Percentiles rank a stretch among this genome's conserved stretches.
phyloP scores from a whole-genome alignment of 345 rosid genomes.

The Hibiscus tridactylites region DNA sequence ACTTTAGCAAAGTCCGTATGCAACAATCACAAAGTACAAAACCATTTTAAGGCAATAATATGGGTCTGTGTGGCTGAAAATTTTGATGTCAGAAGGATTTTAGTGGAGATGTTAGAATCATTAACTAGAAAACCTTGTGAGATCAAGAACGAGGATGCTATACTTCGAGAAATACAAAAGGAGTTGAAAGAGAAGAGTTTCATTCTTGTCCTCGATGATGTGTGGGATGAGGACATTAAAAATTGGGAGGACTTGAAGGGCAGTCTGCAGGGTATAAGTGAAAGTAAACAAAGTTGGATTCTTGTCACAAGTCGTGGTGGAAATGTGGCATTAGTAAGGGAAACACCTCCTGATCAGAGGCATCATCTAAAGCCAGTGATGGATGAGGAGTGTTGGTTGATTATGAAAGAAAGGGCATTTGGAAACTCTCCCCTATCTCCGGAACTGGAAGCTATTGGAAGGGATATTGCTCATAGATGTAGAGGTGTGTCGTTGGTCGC shows the following conservation, averaged over 20 bases:
- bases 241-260: slow-evolving; percentile 7
- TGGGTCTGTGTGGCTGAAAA: slow-evolving; percentile 12
- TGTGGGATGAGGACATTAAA: slow-evolving; percentile 1
- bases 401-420: slow-evolving; percentile 3
- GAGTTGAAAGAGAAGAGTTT: not conserved
- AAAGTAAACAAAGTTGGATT: not conserved
- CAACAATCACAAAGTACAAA: not conserved
- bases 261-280: not conserved
- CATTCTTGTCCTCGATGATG: slow-evolving; percentile 13
- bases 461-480: not conserved
- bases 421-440: not conserved
- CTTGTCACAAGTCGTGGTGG: not conserved
- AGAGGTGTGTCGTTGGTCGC: not conserved
- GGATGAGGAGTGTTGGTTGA: slow-evolving; percentile 9
- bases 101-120: slow-evolving; percentile 1
- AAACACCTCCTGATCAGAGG: not conserved
- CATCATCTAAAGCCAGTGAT: slow-evolving; percentile 1
- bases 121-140: not conserved
- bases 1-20: slow-evolving; percentile 8
- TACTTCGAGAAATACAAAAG: not conserved
- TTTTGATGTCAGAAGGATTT: not conserved
- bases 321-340: not conserved
- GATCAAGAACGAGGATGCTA: not conserved
- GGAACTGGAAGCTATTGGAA: not conserved
- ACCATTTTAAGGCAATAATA: not conserved